A percentile compares a stretch with the other conserved stretches of the same genome.
Evolutionary conservation across 352 stramenopile genomes (phyloP).

Genomic region (Saprolegnia diclina): DNA sequence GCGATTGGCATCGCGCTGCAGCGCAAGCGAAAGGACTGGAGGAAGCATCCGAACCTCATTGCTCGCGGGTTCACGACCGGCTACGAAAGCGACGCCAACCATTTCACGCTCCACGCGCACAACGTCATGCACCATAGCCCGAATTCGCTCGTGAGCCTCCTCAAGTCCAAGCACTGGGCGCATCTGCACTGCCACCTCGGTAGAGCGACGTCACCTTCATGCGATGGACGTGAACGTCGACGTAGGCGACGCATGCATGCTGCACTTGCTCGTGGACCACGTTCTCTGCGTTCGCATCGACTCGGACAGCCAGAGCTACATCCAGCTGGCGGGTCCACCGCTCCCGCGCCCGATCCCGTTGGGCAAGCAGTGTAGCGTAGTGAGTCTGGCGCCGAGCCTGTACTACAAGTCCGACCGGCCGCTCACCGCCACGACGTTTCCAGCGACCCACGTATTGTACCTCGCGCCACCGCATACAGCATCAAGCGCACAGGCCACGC

Average conservation of each 20-base stretch:
- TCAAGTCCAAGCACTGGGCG: slow-evolving; percentile 55
- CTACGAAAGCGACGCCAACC: slow-evolving; percentile 37
- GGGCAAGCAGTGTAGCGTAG: neutral
- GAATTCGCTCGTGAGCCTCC: slow-evolving; percentile 56
- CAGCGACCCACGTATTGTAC: neutral
- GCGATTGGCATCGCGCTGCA: slow-evolving; percentile 3
- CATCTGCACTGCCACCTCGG: slow-evolving; percentile 46
- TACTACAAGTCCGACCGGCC: neutral
- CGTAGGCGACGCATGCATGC: slow-evolving; percentile 50
- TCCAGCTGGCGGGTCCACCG: slow-evolving; percentile 39
- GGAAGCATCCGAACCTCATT: slow-evolving; percentile 39
- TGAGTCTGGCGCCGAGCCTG: neutral
- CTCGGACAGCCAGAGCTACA: slow-evolving; percentile 33
- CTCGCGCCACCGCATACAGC: slow-evolving; percentile 44
- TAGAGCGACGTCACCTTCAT: neutral
- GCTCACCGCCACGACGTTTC: neutral
- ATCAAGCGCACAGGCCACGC: slow-evolving; percentile 36
- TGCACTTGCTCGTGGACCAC: slow-evolving; percentile 59
- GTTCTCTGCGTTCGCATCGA: slow-evolving; percentile 44
- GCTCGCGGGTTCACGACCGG: slow-evolving; percentile 61
- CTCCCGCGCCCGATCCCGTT: neutral
- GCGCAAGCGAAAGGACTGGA: neutral
- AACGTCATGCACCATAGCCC: slow-evolving; percentile 64
- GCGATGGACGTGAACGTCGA: neutral
- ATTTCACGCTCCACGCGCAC: slow-evolving; percentile 52